Evolutionary conservation across 257 asterid species (phyloP), one percentile per base, ranked within the genome.

Genomic region (Agastache rugosa): DNA sequence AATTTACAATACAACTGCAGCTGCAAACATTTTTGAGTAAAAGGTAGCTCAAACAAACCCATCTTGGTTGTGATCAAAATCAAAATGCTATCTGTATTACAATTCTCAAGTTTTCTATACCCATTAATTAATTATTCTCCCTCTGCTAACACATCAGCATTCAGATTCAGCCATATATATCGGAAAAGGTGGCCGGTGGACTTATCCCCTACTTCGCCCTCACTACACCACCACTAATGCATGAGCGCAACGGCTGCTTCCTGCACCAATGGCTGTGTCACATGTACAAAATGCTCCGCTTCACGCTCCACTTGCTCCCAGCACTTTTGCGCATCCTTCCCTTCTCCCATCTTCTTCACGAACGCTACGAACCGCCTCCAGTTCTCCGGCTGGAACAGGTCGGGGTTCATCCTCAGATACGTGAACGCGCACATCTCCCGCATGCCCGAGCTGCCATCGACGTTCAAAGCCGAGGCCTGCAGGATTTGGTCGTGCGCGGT

Each of bases 341-440:
- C 97, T 83, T 95, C 99, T 25, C 82, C 83, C 98, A 95, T 95
- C 69, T 87, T 92, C 96, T 95, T 95, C 67, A 92, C 98, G 8
- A 95, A 92, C 0, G 80, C 91, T 0, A 92, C 98, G 15, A 95
- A 95, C 39, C 86, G 75, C 27, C 99, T 84, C 99, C 99, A 95
- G 37, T 92, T 95, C 50, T 95, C 98, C 1, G 96, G 87, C 37
- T 90, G 97, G 79, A 95, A 95, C 83, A 95, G 47, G 29, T 92
- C 87, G 0, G 96, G 96, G 47, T 80, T 89, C 98, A 95, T 95
- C 86, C 98, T 84, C 87, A 95, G 65, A 42, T 95, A 95, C 2
- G 99, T 95, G 62, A 95, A 95, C 1, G 99, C 99, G 20, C 99
- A 92, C 99, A 95, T 95, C 75, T 85, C 90, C 60, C 85, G 67